Base-by-base conservation (phyloP, 1,284 basidiomycete species). In the Ustilago nuda region DNA sequence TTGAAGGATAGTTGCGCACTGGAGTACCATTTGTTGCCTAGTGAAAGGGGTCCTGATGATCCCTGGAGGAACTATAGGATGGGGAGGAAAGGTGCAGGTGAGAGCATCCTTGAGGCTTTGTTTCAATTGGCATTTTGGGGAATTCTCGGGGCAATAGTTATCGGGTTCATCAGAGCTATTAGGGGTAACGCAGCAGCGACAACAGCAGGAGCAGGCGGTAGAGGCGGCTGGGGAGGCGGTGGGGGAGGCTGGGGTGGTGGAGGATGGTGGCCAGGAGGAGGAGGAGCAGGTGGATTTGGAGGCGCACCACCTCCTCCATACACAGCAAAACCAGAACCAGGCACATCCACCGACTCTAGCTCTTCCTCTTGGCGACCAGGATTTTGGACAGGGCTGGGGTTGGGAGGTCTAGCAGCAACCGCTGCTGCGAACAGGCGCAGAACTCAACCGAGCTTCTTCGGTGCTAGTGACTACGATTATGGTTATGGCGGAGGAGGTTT, bases 271-370 rank as follows among this genome's bases (percentile, higher is more conserved):
- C 63, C 70, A 13, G 74, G 74, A 9, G 60, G 66, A 9, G 60
- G 66, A 46, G 56, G 56, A 30, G 39, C 70, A 13, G 74, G 74
- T 8, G 60, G 66, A 46, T 43, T 43, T 13, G 39, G 39, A n/a
- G 41, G 30, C 27, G n/a, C 39, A 53, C 89, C 93, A 0, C 94
- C 94, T 0, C 94, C 94, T 8, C 93, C 93, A 0, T 95, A 95
- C 83, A 88, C 89, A 12, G 45, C 56, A 8, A 90, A 91, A 81
- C 72, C 87, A 67, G 66, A 87, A 15, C 61, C 59, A 12, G 41
- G 51, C 45, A 43, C 66, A 8, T 48, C 46, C 15, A 36, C 54
- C 0, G 33, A 56, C 6, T 33, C 61, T 4, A 15, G 43, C 7
- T 68, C 60, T 23, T 61, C 65, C 0, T 60, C 48, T 6, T 79